phyloP scores from a whole-genome alignment of 768 basidiomycete species.

The Podaxis rugospora region DNA sequence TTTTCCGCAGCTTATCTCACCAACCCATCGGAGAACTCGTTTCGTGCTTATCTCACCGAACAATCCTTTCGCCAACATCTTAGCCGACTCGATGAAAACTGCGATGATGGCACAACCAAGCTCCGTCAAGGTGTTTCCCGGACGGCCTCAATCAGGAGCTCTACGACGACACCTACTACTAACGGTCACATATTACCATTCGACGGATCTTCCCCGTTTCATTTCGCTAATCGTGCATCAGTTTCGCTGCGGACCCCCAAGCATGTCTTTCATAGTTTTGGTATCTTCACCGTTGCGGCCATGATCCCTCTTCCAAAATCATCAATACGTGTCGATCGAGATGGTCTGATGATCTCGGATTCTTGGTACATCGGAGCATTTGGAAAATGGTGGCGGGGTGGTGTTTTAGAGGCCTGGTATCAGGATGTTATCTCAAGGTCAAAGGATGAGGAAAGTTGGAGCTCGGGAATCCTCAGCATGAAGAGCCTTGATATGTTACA shows the following conservation, averaged over 20 bases:
- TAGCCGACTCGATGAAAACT: constrained; percentile 70
- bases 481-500: constrained; percentile 69
- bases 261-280: constrained; percentile 82
- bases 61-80: constrained; percentile 95
- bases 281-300: constrained; percentile 82
- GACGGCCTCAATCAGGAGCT: constrained; percentile 26
- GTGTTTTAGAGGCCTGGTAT: constrained; percentile 78
- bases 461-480: constrained; percentile 72
- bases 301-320: constrained; percentile 54
- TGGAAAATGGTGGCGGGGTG: constrained; percentile 88
- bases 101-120: constrained; percentile 39
- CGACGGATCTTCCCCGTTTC: constrained; percentile 46
- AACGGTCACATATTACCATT: constrained; percentile 5
- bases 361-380: constrained; percentile 91
- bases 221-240: constrained; percentile 90
- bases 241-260: constrained; percentile 90
- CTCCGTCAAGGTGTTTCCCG: constrained; percentile 25
- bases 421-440: constrained; percentile 58
- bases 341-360: constrained; percentile 58
- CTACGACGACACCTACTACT: not conserved
- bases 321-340: constrained; percentile 32
- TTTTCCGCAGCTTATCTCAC: constrained; percentile 77
- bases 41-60: constrained; percentile 94
- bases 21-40: constrained; percentile 91
- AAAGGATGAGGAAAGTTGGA: constrained; percentile 71